These are phyloP conservation scores for Phyllachora maydis DNA, from an alignment of 2,329 filamentous ascomycete species.

Conservation along the genomic window DNA sequence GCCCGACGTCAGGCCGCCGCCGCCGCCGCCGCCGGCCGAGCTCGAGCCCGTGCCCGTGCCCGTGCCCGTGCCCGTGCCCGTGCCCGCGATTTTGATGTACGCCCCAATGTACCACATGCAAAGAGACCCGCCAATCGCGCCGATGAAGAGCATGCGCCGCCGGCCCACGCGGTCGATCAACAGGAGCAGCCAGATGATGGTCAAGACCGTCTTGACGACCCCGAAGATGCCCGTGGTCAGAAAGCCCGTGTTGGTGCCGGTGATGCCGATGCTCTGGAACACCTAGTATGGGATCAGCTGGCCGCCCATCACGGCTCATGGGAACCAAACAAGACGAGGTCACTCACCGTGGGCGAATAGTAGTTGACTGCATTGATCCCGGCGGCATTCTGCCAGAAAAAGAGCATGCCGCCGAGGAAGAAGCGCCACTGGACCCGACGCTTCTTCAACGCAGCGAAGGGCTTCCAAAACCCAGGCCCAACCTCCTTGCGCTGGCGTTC, in stretches of 20 bases:
- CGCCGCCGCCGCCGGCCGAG: conserved; percentile 10
- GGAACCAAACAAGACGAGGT: no score
- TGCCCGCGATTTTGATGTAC: conserved; percentile 34
- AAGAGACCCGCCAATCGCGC: conserved; percentile 33
- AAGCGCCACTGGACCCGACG: conserved; percentile 47
- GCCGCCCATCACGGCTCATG: no score
- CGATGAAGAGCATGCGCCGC: conserved; percentile 40
- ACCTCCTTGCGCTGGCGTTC: conserved; percentile 41
- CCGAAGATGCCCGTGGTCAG: conserved; percentile 57
- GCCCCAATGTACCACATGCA: conserved; percentile 46
- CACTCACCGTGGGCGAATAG: conserved; percentile 45
- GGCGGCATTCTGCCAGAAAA: conserved; percentile 59
- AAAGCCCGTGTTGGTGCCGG: conserved; percentile 20
- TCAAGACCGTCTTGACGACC: conserved; percentile 51
- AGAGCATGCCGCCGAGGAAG: conserved; percentile 52
- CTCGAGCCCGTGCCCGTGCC: no score
- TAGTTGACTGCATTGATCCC: conserved; percentile 71
- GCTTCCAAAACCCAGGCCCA: conserved; percentile 56
- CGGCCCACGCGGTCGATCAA: conserved; percentile 39
- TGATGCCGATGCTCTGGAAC: conserved; percentile 32
- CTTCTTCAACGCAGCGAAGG: conserved; percentile 36
- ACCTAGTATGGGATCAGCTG: no score
- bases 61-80: no score
- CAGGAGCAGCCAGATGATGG: conserved; percentile 47
- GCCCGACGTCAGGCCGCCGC: conserved; percentile 9